phyloP scores from a whole-genome alignment of 148 eudicot genomes.

The Rhododendron williamsianum region DNA sequence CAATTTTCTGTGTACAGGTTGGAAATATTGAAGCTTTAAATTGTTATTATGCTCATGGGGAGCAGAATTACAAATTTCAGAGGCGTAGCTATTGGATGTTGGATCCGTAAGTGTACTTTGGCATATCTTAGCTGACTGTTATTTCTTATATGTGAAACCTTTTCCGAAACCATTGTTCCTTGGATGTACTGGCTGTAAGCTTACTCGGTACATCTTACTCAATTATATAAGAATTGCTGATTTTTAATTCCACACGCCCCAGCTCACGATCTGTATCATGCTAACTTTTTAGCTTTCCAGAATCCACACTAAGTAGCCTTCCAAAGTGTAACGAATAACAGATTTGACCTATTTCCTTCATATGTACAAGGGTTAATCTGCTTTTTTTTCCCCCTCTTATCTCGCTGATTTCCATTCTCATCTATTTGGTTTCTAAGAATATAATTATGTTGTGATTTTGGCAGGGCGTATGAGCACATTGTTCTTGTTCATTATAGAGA shows the following conservation, averaged over 20 bases:
- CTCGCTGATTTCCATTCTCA: background rate
- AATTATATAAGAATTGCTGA: background rate
- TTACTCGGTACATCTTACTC: background rate
- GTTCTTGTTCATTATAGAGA: slow-evolving; percentile 99
- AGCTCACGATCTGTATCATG: background rate
- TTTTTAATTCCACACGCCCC: background rate
- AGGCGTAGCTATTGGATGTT: slow-evolving; percentile 97
- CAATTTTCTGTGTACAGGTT: slow-evolving; percentile 49
- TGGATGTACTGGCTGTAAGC: background rate
- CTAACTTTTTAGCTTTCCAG: background rate
- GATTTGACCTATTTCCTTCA: background rate
- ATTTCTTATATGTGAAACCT: background rate
- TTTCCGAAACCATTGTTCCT: background rate
- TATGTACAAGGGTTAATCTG: background rate
- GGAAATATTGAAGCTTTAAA: slow-evolving; percentile 81
- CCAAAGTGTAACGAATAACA: background rate
- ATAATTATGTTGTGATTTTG: background rate
- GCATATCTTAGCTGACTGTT: background rate
- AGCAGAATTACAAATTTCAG: slow-evolving; percentile 63
- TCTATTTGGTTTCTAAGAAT: background rate
- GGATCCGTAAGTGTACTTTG: slow-evolving; percentile 66
- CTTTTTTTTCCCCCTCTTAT: background rate
- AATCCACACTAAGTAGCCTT: background rate
- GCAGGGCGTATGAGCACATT: slow-evolving; percentile 86
- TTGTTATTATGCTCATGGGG: slow-evolving; percentile 94